Conservation (phyloP, 106 monocot species). For the Cymbidium sinense region DNA sequence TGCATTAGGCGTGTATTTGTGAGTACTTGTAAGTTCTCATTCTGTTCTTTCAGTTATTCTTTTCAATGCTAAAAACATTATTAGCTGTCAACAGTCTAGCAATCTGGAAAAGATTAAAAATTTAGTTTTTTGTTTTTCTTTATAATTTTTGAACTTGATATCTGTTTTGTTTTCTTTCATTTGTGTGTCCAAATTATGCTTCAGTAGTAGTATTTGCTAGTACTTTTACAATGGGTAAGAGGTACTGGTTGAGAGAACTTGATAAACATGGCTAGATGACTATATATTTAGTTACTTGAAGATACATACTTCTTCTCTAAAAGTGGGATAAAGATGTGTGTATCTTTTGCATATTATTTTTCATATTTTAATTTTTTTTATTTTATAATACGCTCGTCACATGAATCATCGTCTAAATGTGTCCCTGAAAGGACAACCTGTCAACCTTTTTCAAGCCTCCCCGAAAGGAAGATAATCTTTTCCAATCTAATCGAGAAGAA, state of each 20-base stretch:
- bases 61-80: not conserved
- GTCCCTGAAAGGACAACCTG: too few relatives aligned
- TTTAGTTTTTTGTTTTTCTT: not conserved
- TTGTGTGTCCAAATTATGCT: not conserved
- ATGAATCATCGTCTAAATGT: too few relatives aligned
- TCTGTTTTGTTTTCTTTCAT: not conserved
- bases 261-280: not conserved
- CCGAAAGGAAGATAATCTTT: too few relatives aligned
- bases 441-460: too few relatives aligned
- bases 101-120: not conserved
- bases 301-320: too few relatives aligned
- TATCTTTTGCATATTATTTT: too few relatives aligned
- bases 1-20: slow-evolving; percentile 67
- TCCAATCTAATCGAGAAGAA: too few relatives aligned
- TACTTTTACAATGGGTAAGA: not conserved
- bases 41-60: not conserved
- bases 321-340: too few relatives aligned
- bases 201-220: not conserved
- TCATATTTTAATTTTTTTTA: too few relatives aligned
- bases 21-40: slow-evolving; percentile 55
- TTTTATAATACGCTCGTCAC: too few relatives aligned
- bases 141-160: not conserved
- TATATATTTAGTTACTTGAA: too few relatives aligned
- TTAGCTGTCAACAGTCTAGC: not conserved
- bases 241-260: not conserved